Evolutionary conservation across 345 rosid genomes (phyloP), one percentile per base, ranked within the genome.

Genomic region (Aegle marmelos): DNA sequence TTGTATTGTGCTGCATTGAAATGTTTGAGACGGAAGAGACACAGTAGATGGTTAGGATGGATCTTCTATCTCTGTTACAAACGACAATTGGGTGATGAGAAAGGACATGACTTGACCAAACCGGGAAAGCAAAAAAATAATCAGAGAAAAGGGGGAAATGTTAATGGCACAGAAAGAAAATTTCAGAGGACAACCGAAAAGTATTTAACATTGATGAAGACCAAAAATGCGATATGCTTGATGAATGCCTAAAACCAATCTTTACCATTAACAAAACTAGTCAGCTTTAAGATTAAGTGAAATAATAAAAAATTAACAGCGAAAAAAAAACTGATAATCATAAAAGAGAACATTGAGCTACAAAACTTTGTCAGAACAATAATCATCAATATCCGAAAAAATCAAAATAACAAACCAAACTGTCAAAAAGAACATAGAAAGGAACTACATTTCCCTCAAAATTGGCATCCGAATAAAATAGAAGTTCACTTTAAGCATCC

Each of bases 401-500:
- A 76, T 58, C 70, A 71, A 79, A 74, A 68, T 54, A 81, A 84
- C 82, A 71, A 79, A 60, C 65, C 9, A 63, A 83, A 71, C 79
- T 45, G 57, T 19, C 71, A 75, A 58, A n/a, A 61, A 3, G 22
- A 66, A 70, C 25, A 41, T 60, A 54, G 71, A 7, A 70, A 34
- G 41, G 41, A 14, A 7, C 19, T 4, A 72, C 60, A 34, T 63
- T 78, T 45, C 56, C 64, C 69, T 41, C n/a, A 14, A 75, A 69
- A 69, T 21, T 53, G 22, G 5, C 56, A 53, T 1, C 56, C 19
- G 6, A 53, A 6, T 17, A 17, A 53, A 16, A 50, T 0, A 50
- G 21, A 50, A 53, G 57, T 53, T 19, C 57, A 53, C 22, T 53
- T 19, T 3, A 53, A 53, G 9, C 72, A 45, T 45, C 17, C 11